These are phyloP conservation scores for Achaetomium macrosporum DNA, from an alignment of 2,329 filamentous ascomycete species.

Conservation along the genomic window DNA sequence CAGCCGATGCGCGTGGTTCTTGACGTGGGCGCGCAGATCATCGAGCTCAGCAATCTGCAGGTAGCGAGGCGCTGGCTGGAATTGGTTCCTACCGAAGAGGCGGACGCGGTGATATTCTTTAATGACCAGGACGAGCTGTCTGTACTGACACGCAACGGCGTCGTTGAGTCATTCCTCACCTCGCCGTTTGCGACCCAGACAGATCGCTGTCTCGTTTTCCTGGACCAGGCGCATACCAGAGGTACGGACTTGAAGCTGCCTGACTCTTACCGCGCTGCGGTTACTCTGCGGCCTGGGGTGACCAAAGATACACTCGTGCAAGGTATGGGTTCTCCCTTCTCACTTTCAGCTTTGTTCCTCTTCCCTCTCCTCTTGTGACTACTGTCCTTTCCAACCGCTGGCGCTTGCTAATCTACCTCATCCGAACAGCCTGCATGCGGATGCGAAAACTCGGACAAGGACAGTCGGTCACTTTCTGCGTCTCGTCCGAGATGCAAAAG, in stretches of 20 bases:
- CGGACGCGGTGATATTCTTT: conserved; percentile 52
- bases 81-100: conserved; percentile 15
- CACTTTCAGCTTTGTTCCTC: background rate
- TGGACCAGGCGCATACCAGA: conserved; percentile 56
- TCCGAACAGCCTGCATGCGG: conserved; percentile 62
- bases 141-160: conserved; percentile 37
- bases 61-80: conserved; percentile 49
- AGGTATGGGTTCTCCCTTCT: conserved; percentile 39
- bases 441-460: conserved; percentile 63
- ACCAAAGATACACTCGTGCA: conserved; percentile 66
- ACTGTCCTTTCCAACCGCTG: no score
- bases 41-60: conserved; percentile 48
- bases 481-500: conserved; percentile 51
- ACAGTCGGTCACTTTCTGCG: conserved; percentile 58
- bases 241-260: conserved; percentile 57
- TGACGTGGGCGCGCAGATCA: conserved; percentile 58
- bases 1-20: conserved; percentile 51
- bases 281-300: conserved; percentile 59
- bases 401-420: no score
- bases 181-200: conserved; percentile 58
- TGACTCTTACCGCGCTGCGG: conserved; percentile 51
- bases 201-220: conserved; percentile 50
- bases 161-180: conserved; percentile 43
- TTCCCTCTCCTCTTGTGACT: conserved; percentile 4
- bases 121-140: conserved; percentile 39